Percentiles rank a stretch among this genome's conserved stretches.
Conservation (phyloP, 2,329 filamentous ascomycete genomes). For the Teratosphaeria destructans region DNA sequence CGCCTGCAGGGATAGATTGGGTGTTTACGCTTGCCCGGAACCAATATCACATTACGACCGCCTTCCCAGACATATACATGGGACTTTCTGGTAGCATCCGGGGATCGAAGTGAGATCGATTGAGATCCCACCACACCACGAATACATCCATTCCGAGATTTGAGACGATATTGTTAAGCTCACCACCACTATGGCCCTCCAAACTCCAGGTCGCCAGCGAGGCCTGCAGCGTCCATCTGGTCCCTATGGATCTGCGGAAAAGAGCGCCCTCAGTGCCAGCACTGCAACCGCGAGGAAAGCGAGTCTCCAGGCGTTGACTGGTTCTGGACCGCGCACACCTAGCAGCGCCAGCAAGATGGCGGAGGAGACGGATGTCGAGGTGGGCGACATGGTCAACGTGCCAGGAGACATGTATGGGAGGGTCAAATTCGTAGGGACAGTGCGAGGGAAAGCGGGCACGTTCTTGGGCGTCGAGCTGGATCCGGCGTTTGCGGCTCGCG, state of each 20-base stretch:
- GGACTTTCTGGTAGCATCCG: no score
- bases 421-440: conserved; percentile 77
- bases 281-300: conserved; percentile 54
- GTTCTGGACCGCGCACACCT: conserved; percentile 37
- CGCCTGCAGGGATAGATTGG: no score
- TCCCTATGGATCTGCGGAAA: conserved; percentile 24
- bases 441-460: conserved; percentile 77
- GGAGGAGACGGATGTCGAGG: conserved; percentile 47
- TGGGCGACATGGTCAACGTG: conserved; percentile 82
- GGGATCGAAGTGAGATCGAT: background rate
- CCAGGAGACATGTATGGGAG: conserved; percentile 86
- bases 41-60: no score
- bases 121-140: background rate
- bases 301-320: conserved; percentile 59
- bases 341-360: conserved; percentile 25
- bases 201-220: conserved; percentile 30
- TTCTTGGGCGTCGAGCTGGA: conserved; percentile 90
- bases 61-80: no score
- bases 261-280: conserved; percentile 31
- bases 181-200: conserved; percentile 29
- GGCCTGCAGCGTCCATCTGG: conserved; percentile 28
- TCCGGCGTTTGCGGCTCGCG: conserved; percentile 65
- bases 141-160: background rate
- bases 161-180: background rate
- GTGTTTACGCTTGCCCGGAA: no score